Base-by-base conservation (phyloP, 2,329 filamentous ascomycete species). In the Sphaerulina musiva region DNA sequence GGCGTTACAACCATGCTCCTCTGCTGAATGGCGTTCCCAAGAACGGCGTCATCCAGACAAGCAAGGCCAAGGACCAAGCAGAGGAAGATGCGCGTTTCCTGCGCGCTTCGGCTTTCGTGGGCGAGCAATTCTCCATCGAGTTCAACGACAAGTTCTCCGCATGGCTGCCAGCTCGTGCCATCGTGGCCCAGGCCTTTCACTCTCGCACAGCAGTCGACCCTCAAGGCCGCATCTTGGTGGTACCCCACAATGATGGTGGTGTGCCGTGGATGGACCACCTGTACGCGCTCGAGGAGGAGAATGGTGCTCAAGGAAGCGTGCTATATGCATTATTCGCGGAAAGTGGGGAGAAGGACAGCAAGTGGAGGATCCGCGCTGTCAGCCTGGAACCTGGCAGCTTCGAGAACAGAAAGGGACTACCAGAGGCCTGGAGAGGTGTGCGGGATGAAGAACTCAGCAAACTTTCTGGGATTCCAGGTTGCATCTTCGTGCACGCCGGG, bases 261-360 rank as follows among this genome's bases (percentile, higher is more conserved):
- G 87, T 92, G 57, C 92, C 92, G 1, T 97, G 93, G 93, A 93
- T 95, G 71, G 92, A 97, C 67, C 93, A 98, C 71, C 79, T 98
- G 14, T 97, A 95, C 75, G 83, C 80, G 14, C 80, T 97, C 29
- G 93, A 98, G 74, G 79, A 79, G 63, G 79, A 84, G 66, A 52
- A 67, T 62, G 64, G 61, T 66, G 66, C 70, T 57, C 57, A 73
- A 29, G 73, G 75, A 0, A 72, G 82, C 40, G 84, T 92, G 3
- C 78, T 91, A 48, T 97, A 96, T 68, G 91, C 95, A 11, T 77
- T 97, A 26, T 97, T 97, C 73, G 87, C 90, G 0, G 92, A 98
- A 76, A 88, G 82, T 66, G 80, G 84, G 29, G 78, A 80, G 43
- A 81, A 84, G 44, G 86, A 81, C 60, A 79, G 86, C 67, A 95